Conservation (phyloP, 1,284 basidiomycete genomes). For the Kwoniella shivajii region DNA sequence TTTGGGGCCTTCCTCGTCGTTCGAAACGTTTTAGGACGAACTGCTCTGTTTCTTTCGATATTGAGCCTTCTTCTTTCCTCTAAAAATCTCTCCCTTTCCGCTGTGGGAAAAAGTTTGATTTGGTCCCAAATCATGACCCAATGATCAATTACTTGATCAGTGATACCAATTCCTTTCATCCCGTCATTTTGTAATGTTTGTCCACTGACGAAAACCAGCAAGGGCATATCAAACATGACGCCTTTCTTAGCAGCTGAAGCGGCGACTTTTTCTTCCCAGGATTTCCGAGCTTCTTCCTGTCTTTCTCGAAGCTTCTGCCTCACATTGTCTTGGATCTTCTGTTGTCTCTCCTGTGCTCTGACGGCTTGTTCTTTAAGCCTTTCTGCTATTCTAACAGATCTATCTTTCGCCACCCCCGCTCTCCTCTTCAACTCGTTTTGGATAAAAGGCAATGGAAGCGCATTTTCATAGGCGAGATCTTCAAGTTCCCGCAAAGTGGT, state of each 20-base stretch:
- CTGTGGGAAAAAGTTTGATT: conserved; percentile 10
- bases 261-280: conserved; percentile 36
- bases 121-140: conserved; percentile 20
- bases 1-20: background rate
- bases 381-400: conserved; percentile 5
- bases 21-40: background rate
- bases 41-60: background rate
- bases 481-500: conserved; percentile 23
- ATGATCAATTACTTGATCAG: conserved; percentile 22
- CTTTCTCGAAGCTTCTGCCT: conserved; percentile 34
- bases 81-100: conserved; percentile 6
- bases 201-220: conserved; percentile 30
- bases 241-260: conserved; percentile 22
- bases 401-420: conserved; percentile 6
- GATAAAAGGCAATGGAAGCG: conserved; percentile 25
- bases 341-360: conserved; percentile 12
- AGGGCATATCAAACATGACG: conserved; percentile 21
- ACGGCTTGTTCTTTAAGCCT: conserved; percentile 5
- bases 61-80: conserved; percentile 5
- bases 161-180: conserved; percentile 8
- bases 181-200: conserved; percentile 19
- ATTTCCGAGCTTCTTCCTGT: conserved; percentile 22
- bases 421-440: conserved; percentile 22
- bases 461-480: conserved; percentile 38
- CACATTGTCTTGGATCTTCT: conserved; percentile 16